phyloP scores from a whole-genome alignment of 192 early-diverging fungal genomes.

The Nowakowskiella sp. region DNA sequence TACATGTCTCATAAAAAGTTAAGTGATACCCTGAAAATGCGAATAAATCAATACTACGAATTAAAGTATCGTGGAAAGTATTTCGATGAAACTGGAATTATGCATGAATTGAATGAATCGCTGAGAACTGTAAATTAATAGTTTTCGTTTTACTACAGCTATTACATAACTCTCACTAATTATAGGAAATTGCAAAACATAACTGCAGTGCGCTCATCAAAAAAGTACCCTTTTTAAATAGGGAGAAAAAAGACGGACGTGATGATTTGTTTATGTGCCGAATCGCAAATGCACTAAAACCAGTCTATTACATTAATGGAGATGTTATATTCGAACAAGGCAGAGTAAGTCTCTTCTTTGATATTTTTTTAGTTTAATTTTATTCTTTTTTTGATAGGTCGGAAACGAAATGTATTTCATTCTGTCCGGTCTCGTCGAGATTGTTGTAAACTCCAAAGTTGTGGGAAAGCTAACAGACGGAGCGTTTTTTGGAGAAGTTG shows the following conservation, averaged over 20 bases:
- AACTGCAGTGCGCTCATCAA: slow-evolving; percentile 39
- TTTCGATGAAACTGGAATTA: not conserved
- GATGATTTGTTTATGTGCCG: slow-evolving; percentile 33
- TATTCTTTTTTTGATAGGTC: slow-evolving; percentile 15
- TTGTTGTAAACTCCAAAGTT: slow-evolving; percentile 28
- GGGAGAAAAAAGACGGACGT: slow-evolving; percentile 29
- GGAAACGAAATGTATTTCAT: slow-evolving; percentile 52
- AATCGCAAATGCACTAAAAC: slow-evolving; percentile 29
- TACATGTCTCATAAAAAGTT: not conserved
- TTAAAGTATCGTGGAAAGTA: not conserved
- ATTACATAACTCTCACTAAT: too few relatives aligned
- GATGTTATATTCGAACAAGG: slow-evolving; percentile 42
- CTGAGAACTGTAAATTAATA: not conserved
- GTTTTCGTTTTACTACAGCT: too few relatives aligned
- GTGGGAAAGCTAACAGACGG: slow-evolving; percentile 29
- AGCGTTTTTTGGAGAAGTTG: slow-evolving; percentile 35
- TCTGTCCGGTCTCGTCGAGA: slow-evolving; percentile 30
- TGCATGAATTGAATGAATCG: not conserved
- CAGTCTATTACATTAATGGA: slow-evolving; percentile 33
- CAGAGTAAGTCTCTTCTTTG: slow-evolving; percentile 14
- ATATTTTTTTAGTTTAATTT: slow-evolving; percentile 3
- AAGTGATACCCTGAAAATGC: not conserved
- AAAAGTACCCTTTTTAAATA: slow-evolving; percentile 40
- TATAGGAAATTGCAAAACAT: slow-evolving; percentile 38
- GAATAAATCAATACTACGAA: not conserved